Evolutionary conservation across 768 basidiomycete species (phyloP).

Genomic region (Mycena belliarum): DNA sequence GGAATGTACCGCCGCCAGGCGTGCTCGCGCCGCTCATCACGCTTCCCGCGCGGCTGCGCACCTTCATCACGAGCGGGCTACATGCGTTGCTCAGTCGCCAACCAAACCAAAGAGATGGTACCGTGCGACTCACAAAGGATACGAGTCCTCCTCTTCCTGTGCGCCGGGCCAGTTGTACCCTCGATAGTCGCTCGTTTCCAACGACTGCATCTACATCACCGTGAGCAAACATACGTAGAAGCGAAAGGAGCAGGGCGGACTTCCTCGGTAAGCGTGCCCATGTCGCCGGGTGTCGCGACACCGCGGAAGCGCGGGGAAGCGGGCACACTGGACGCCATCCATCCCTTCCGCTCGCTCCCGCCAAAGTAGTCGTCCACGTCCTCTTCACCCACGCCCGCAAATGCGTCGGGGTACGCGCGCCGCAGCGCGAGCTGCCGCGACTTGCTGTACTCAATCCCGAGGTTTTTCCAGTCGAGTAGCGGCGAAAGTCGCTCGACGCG

Average conservation of each 20-base stretch:
- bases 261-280: constrained; percentile 88
- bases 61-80: constrained; percentile 89
- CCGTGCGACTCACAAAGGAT: constrained; percentile 67
- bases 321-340: constrained; percentile 76
- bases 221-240: neutral
- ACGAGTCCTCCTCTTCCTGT: constrained; percentile 83
- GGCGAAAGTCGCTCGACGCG: constrained; percentile 93
- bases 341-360: constrained; percentile 55
- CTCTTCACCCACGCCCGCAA: constrained; percentile 60
- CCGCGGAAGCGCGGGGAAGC: constrained; percentile 87
- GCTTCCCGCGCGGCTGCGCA: constrained; percentile 79
- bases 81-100: no score
- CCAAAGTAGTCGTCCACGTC: constrained; percentile 48
- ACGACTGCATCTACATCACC: constrained; percentile 72
- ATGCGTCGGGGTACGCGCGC: constrained; percentile 93
- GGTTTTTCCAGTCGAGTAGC: constrained; percentile 96
- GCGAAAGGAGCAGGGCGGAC: constrained; percentile 36
- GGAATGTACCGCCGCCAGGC: constrained; percentile 79
- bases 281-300: constrained; percentile 88
- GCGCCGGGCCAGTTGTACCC: constrained; percentile 60
- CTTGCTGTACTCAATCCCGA: constrained; percentile 97
- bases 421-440: constrained; percentile 88
- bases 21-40: constrained; percentile 74
- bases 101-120: no score
- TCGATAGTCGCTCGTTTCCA: constrained; percentile 85